Evolutionary conservation across 2,329 filamentous ascomycete genomes (phyloP).

Genomic region (Penicillium sp.): DNA sequence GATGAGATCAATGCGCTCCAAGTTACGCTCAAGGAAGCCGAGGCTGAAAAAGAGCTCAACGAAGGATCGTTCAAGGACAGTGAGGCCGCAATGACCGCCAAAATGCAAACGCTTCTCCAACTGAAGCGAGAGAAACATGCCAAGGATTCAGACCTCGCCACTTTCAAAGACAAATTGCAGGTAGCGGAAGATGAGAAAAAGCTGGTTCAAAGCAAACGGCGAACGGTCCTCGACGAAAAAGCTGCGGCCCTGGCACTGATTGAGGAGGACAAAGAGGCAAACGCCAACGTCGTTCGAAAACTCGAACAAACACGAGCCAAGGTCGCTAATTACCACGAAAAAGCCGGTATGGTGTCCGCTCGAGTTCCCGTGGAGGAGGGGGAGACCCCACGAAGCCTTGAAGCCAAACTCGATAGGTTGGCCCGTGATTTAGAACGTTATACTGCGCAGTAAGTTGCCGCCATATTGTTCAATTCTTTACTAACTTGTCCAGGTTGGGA

Average conservation of each 20-base stretch:
- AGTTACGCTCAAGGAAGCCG: conserved; percentile 58
- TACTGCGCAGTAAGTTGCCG: conserved; percentile 48
- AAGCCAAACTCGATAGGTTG: conserved; percentile 54
- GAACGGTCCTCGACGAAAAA: conserved; percentile 60
- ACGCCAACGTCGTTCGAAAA: conserved; percentile 49
- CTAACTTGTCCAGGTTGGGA: conserved; percentile 52
- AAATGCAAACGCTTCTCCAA: conserved; percentile 42
- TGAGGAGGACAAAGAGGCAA: conserved; percentile 52
- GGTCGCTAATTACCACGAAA: conserved; percentile 56
- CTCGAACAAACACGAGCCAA: conserved; percentile 49
- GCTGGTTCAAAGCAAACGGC: conserved; percentile 52
- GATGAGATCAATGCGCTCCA: conserved; percentile 67
- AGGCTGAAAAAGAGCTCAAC: conserved; percentile 48
- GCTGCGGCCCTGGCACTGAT: conserved; percentile 60
- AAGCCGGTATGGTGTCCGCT: conserved; percentile 57
- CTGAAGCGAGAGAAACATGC: conserved; percentile 37
- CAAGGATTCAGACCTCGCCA: conserved; percentile 37
- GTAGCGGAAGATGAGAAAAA: conserved; percentile 60
- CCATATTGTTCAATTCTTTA: not conserved
- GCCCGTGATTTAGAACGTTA: conserved; percentile 60
- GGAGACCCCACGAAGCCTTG: conserved; percentile 60
- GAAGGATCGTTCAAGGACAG: conserved; percentile 53
- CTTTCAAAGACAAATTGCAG: conserved; percentile 47
- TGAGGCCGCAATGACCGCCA: conserved; percentile 44
- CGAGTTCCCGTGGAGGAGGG: conserved; percentile 65